Base-by-base conservation (phyloP, 345 rosid genomes). In the Populus ilicifolia region DNA sequence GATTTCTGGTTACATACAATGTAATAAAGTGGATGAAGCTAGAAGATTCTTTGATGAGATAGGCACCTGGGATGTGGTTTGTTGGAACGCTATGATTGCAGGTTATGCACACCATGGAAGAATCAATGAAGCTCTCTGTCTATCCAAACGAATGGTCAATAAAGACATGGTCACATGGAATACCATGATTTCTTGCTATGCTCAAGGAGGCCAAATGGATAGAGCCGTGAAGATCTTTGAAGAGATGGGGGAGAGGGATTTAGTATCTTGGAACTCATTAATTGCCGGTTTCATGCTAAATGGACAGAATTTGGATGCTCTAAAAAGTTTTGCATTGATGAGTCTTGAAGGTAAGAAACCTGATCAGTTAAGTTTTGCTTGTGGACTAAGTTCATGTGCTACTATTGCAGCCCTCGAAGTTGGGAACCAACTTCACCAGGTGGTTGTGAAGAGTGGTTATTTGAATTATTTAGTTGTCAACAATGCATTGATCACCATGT, bases 261-360 rank as follows among this genome's bases (percentile, higher is more conserved):
- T 87, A 27, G 93, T 93, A 33, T 90, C 98, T 12, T 93, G 98
- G 98, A 93, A 92, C 76, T 87, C 94, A 0, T 83, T 93, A 54
- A 84, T 89, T 61, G 88, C 84, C 30, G 97, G 97, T 3, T 90
- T 84, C 27, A 90, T 93, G 71, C 84, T 84, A 14, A 89, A 89
- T 39, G 97, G 94, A 4, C 79, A 83, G 74, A 90, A 85, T 1
- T 78, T 87, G 70, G 86, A 88, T 61, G 91, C 93, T 63, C 82
- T 93, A 74, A 83, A 84, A 21, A 77, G 81, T 74, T 93, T 89
- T 20, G 79, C 85, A 11, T 50, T 68, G 67, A 92, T 92, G 98
- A 84, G 83, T 76, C 82, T 80, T 48, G 86, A 87, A 79, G 89
- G 93, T 64, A 87, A 85, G 74, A 82, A 86, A 70, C 94, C 97